A percentile compares a stretch with the other conserved stretches of the same genome.
Conservation (phyloP, 768 basidiomycete species). For the Boletales sp. region DNA sequence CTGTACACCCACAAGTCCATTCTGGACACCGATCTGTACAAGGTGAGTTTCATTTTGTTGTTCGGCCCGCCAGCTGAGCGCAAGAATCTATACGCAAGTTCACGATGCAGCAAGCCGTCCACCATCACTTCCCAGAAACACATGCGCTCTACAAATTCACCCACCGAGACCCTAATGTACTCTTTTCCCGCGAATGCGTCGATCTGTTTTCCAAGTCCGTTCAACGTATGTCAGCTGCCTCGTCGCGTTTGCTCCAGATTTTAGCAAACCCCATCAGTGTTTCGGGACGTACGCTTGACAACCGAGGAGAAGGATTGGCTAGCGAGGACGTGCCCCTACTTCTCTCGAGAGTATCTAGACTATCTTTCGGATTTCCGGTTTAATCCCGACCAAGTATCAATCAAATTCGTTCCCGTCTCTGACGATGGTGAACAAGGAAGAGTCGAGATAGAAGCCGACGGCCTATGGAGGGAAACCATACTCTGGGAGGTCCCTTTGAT, state of each 20-base stretch:
- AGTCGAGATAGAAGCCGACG: conserved; percentile 69
- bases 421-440: conserved; percentile 50
- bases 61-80: neutral
- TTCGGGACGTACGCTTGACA: conserved; percentile 60
- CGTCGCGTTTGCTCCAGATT: conserved; percentile 1
- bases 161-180: conserved; percentile 62
- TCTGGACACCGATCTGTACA: conserved; percentile 94
- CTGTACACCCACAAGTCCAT: conserved; percentile 45
- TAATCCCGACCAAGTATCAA: conserved; percentile 59
- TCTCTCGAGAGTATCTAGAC: conserved; percentile 67
- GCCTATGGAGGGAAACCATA: conserved; percentile 81
- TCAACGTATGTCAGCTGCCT: conserved; percentile 45
- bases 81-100: conserved; percentile 43
- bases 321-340: conserved; percentile 63
- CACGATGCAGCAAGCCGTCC: conserved; percentile 93
- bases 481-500: conserved; percentile 96
- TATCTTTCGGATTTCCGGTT: conserved; percentile 70
- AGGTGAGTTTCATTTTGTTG: conserved; percentile 43
- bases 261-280: conserved; percentile 48
- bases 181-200: conserved; percentile 48
- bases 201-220: conserved; percentile 47
- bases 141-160: conserved; percentile 77
- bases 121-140: conserved; percentile 70
- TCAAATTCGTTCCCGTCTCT: conserved; percentile 59
- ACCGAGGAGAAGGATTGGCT: conserved; percentile 68